Base-by-base conservation (phyloP, 352 stramenopile species). In the Phytophthora tubulina region DNA sequence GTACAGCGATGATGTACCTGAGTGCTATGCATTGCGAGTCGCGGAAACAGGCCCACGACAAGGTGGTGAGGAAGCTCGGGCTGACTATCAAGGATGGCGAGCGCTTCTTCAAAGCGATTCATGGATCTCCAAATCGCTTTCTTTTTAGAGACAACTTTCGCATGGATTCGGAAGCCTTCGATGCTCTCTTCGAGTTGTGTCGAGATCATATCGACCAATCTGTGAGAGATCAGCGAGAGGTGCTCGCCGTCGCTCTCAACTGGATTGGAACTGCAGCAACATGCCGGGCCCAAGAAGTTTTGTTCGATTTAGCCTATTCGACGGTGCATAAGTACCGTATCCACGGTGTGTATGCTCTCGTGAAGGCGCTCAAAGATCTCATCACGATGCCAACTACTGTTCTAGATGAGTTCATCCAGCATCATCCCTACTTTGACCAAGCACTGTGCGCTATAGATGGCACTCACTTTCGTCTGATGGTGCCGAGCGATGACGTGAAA, bases 371-470 rank as follows among this genome's bases (percentile, higher is more conserved):
- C 11, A 10, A 59, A 32, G 3, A 49, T 39, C 3, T 17, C 36
- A 59, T 59, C 27, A 32, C 3, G 10, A 46, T 62, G 41, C 51
- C 61, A 48, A 42, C 50, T 6, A 21, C 39, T 14, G 50, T 69
- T 35, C 32, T 31, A 48, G 13, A 36, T 6, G 31, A 59, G 13
- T 62, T 62, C 32, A 62, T 42, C 4, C 4, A 50, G 11, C 31
- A 35, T 2, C 35, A 56, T 38, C 63, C 52, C 4, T 59, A 67
- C 38, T 72, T 66, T 42, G 33, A 61, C 45, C 64, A 72, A 48
- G 64, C 55, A 11, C 10, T 72, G 11, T 72, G 48, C 33, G 48
- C 48, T 15, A 67, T 72, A 14, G 64, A 67, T 42, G 64, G 49
- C 13, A 55, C 49, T 21, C 64, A 67, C 21, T 66, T 72, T 48